phyloP scores from a whole-genome alignment of 2,329 filamentous ascomycete genomes.

The Periglandula ipomoeae region DNA sequence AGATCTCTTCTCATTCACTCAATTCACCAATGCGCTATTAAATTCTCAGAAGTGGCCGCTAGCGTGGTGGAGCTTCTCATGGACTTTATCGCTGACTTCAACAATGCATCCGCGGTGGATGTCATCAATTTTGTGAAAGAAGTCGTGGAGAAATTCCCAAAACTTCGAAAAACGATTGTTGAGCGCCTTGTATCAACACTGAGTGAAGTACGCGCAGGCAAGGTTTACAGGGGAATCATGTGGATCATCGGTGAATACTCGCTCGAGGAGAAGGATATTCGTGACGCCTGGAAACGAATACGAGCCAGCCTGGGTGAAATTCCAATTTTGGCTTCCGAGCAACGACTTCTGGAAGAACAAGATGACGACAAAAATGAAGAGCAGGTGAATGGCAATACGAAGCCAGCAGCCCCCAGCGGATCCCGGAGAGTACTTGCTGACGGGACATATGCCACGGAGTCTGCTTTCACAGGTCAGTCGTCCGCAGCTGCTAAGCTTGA shows the following conservation, averaged over 20 bases:
- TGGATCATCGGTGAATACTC: slow-evolving; percentile 99
- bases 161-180: slow-evolving; percentile 78
- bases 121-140: slow-evolving; percentile 99
- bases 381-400: slow-evolving; percentile 73
- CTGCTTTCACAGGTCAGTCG: slow-evolving; percentile 86
- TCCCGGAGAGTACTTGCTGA: slow-evolving; percentile 90
- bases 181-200: slow-evolving; percentile 82
- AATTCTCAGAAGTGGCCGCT: slow-evolving; percentile 94
- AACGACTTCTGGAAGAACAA: slow-evolving; percentile 79
- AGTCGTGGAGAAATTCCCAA: slow-evolving; percentile 95
- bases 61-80: slow-evolving; percentile 95
- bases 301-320: slow-evolving; percentile 91
- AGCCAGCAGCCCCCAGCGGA: slow-evolving; percentile 65
- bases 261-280: slow-evolving; percentile 84
- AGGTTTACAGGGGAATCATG: slow-evolving; percentile 91
- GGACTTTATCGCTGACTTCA: slow-evolving; percentile 99
- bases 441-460: slow-evolving; percentile 96
- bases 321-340: slow-evolving; percentile 90
- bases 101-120: slow-evolving; percentile 91
- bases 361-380: slow-evolving; percentile 56
- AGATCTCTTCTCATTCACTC: slow-evolving; percentile 91
- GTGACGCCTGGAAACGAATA: slow-evolving; percentile 95
- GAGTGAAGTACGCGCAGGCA: slow-evolving; percentile 87
- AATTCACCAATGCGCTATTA: slow-evolving; percentile 97
- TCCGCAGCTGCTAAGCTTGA: slow-evolving; percentile 84